Evolutionary conservation across 306 rosid genomes (phyloP).

Genomic region (Luffa aegyptiaca): DNA sequence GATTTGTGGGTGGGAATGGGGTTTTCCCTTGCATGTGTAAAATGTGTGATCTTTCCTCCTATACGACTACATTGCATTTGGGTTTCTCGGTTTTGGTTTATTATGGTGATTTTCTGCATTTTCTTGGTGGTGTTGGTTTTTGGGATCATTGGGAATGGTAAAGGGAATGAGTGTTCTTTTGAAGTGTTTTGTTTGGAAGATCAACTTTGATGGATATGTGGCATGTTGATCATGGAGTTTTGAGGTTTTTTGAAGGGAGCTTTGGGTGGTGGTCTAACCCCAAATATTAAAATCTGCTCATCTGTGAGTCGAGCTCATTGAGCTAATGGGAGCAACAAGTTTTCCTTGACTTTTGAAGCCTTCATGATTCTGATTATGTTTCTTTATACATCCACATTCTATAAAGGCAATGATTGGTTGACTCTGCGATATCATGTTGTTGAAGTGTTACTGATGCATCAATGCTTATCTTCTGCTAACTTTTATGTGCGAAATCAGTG

Average conservation of each 20-base stretch:
- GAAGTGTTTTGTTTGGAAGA: neutral
- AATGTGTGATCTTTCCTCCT: constrained; percentile 1
- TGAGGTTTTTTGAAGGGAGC: neutral
- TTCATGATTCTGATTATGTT: neutral
- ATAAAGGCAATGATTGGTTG: neutral
- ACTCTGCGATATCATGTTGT: neutral
- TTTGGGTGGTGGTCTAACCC: neutral
- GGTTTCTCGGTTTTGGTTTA: neutral
- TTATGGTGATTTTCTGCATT: neutral
- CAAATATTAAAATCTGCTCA: neutral
- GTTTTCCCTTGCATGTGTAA: neutral
- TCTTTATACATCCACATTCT: neutral
- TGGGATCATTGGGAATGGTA: neutral
- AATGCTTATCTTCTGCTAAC: neutral
- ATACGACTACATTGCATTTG: neutral
- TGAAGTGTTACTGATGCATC: neutral
- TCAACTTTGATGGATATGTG: neutral
- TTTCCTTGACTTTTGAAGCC: neutral
- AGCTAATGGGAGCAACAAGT: neutral
- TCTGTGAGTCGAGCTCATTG: neutral
- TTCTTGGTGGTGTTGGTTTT: neutral
- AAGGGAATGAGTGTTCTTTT: neutral
- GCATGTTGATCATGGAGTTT: constrained; percentile 12
- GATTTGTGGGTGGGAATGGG: neutral
- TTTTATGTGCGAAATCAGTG: neutral